Evolutionary conservation across 768 basidiomycete species (phyloP).

Genomic region (Calvatia gigantea): DNA sequence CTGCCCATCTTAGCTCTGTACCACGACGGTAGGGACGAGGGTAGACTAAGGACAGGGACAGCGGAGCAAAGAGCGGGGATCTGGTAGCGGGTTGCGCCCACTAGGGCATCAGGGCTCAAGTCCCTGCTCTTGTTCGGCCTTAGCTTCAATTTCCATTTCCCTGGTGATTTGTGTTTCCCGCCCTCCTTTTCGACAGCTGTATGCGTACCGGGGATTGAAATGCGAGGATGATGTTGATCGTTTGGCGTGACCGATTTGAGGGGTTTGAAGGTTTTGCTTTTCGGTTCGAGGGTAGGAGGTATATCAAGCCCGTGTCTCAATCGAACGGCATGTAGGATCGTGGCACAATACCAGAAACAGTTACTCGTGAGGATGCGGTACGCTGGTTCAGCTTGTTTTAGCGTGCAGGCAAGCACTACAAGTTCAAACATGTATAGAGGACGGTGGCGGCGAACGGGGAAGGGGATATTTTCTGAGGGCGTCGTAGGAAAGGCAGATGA

Average conservation of each 20-base stretch:
- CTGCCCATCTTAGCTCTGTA: slow-evolving; percentile 4
- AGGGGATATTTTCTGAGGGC: background rate
- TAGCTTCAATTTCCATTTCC: background rate
- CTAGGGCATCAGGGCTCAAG: background rate
- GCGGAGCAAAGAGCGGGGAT: background rate
- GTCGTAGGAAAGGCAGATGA: background rate
- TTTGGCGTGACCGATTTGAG: background rate
- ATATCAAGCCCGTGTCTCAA: background rate
- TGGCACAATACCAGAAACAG: slow-evolving; percentile 6
- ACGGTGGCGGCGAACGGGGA: background rate
- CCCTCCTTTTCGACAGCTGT: background rate
- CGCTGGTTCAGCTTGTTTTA: slow-evolving; percentile 3
- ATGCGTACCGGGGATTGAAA: background rate
- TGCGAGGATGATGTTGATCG: too few species aligned
- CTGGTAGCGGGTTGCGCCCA: background rate
- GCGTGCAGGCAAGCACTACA: background rate
- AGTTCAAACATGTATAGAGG: slow-evolving; percentile 3
- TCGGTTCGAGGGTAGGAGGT: background rate
- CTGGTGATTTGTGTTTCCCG: background rate
- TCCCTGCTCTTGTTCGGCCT: background rate
- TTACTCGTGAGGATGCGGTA: background rate
- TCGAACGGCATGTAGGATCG: slow-evolving; percentile 6
- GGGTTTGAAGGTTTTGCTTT: background rate
- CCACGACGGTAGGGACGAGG: background rate
- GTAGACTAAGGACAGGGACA: background rate